A percentile compares a stretch with the other conserved stretches of the same genome.
Conservation (phyloP, 2,329 filamentous ascomycete genomes). For the Paracoccidioides brasiliensis region DNA sequence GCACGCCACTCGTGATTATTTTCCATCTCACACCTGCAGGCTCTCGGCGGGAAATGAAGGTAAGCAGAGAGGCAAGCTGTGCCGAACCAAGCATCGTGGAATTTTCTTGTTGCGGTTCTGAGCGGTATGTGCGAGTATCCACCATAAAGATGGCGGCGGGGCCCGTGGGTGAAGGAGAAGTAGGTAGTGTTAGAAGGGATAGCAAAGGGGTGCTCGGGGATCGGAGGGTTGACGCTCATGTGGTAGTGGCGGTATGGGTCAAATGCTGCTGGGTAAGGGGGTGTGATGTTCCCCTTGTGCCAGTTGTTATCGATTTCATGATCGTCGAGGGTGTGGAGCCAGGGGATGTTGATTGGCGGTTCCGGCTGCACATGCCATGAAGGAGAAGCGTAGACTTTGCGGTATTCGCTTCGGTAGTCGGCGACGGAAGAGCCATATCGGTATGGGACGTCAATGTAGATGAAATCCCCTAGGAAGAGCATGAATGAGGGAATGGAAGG, state of each 20-base stretch:
- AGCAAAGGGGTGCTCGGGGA: slow-evolving; percentile 35
- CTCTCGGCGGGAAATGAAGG: slow-evolving; percentile 60
- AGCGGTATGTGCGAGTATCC: slow-evolving; percentile 80
- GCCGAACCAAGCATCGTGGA: slow-evolving; percentile 80
- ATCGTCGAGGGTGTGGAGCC: slow-evolving; percentile 94
- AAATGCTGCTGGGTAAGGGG: slow-evolving; percentile 64
- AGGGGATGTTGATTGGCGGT: slow-evolving; percentile 55
- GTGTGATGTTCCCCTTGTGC: slow-evolving; percentile 61
- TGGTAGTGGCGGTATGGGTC: slow-evolving; percentile 86
- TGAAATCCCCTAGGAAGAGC: slow-evolving; percentile 43
- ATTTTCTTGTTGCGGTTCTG: slow-evolving; percentile 32
- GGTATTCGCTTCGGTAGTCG: slow-evolving; percentile 81
- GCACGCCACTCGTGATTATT: slow-evolving; percentile 76
- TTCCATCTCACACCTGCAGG: slow-evolving; percentile 81
- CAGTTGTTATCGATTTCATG: slow-evolving; percentile 96
- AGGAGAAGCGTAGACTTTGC: slow-evolving; percentile 88
- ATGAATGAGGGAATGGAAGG: slow-evolving; percentile 47
- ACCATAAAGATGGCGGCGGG: slow-evolving; percentile 90
- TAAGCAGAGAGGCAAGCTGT: slow-evolving; percentile 67
- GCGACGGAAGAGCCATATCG: slow-evolving; percentile 59
- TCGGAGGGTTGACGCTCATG: slow-evolving; percentile 67
- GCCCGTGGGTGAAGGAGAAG: slow-evolving; percentile 80
- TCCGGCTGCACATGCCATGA: slow-evolving; percentile 59
- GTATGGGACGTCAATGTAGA: slow-evolving; percentile 61
- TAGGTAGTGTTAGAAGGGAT: slow-evolving; percentile 56